Percentiles rank a stretch among this genome's conserved stretches.
Conservation (phyloP, 129 eudicot genomes). For the Pseudognaphalium luteoalbum region DNA sequence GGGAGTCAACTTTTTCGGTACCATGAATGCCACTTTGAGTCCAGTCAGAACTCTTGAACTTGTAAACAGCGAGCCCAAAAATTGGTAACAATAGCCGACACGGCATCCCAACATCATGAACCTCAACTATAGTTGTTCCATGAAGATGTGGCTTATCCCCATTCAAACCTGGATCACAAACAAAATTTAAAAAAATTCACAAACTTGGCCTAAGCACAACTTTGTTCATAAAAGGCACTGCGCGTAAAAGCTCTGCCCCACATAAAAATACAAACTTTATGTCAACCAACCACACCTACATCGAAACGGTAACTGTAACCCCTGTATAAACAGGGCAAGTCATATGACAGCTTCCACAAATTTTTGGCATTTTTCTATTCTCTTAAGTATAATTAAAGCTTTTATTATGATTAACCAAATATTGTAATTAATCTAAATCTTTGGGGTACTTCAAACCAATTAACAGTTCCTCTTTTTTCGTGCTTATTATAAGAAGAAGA, state of each 20-base stretch:
- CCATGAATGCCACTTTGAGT: constrained; percentile 58
- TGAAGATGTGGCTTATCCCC: constrained; percentile 31
- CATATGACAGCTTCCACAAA: not conserved
- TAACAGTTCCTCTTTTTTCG: not conserved
- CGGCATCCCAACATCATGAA: constrained; percentile 44
- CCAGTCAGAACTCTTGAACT: constrained; percentile 75
- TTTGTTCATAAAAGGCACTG: not conserved
- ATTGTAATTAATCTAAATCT: not conserved
- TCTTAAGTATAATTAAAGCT: too few species aligned
- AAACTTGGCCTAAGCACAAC: not conserved
- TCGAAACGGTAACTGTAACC: not conserved
- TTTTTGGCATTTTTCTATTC: too few species aligned
- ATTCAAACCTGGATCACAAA: constrained; percentile 38
- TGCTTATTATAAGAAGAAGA: too few species aligned
- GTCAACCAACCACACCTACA: not conserved
- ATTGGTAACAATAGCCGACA: constrained; percentile 29
- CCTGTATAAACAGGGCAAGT: not conserved
- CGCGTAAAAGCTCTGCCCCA: constrained; percentile 1
- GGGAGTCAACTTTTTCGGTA: constrained; percentile 53
- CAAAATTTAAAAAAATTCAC: not conserved
- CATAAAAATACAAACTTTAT: not conserved
- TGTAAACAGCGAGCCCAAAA: constrained; percentile 60
- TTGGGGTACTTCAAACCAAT: not conserved
- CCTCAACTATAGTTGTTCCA: constrained; percentile 39
- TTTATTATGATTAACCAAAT: not conserved